Conservation (phyloP, 2,329 filamentous ascomycete species). For the Penicillium italicum region DNA sequence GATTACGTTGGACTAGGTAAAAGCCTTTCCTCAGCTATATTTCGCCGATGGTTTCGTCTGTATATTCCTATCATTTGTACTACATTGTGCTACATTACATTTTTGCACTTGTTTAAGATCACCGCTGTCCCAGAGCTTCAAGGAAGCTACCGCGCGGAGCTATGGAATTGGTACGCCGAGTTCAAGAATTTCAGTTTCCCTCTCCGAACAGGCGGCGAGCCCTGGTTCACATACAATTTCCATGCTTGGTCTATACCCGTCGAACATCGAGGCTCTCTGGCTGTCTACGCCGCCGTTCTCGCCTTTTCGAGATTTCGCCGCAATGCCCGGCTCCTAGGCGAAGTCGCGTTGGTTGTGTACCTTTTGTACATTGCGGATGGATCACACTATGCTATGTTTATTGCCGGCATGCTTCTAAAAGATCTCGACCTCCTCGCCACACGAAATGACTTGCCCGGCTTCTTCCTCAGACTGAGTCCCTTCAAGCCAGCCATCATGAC, state of each 20-base stretch:
- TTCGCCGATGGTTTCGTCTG: constrained; percentile 51
- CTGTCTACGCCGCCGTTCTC: constrained; percentile 57
- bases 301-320: constrained; percentile 56
- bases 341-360: constrained; percentile 56
- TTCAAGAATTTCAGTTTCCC: constrained; percentile 68
- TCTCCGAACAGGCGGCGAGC: constrained; percentile 56
- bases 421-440: constrained; percentile 58
- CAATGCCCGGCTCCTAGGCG: constrained; percentile 54
- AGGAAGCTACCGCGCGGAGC: constrained; percentile 46
- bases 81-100: constrained; percentile 52
- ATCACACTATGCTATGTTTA: constrained; percentile 59
- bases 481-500: constrained; percentile 54
- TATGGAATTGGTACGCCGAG: constrained; percentile 53
- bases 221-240: constrained; percentile 57
- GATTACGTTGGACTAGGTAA: constrained; percentile 42
- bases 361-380: constrained; percentile 67
- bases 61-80: constrained; percentile 53
- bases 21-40: constrained; percentile 48
- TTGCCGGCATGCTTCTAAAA: constrained; percentile 59
- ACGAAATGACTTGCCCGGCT: constrained; percentile 49
- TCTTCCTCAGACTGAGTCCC: constrained; percentile 47
- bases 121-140: constrained; percentile 43
- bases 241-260: constrained; percentile 64
- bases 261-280: constrained; percentile 62
- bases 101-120: constrained; percentile 53